Base-by-base conservation (phyloP, 2,329 filamentous ascomycete species). In the Arthrinium puccinioides region DNA sequence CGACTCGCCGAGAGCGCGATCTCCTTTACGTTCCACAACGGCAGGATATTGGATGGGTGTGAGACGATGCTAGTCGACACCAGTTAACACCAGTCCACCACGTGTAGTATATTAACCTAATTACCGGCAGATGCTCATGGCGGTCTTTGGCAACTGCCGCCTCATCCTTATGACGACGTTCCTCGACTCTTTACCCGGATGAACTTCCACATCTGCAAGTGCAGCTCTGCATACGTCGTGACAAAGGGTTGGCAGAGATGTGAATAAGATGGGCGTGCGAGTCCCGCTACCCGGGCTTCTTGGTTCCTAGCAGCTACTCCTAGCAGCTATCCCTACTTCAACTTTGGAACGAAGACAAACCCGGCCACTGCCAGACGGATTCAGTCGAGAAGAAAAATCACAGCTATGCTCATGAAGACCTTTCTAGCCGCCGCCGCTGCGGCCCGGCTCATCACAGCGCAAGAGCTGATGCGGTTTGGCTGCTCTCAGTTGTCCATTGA, bases 391-490 rank as follows among this genome's bases (percentile, higher is more conserved):
- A n/a, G n/a, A n/a, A n/a, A n/a, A n/a, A 5, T 32, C 20, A 23
- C 16, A 46, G 28, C 40, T 16, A 58, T 59, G 56, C 41, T 49
- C 40, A 38, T 53, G 36, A 58, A 56, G 46, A 40, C 47, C 24
- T 43, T 57, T 32, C 46, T 50, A 29, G 52, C 50, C 2, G 45
- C 49, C 41, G 53, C 51, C 44, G 53, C 44, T 15, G 18, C 48
- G 40, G 33, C 24, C 3, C 50, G 50, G 40, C 41, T 51, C 34
- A 46, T 41, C 30, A 44, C 52, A 21, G 56, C 55, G 14, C 57
- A 59, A 43, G 55, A 57, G 44, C 51, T 60, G 47, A 59, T 60
- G 52, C 56, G 57, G 27, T 60, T 59, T 38, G 55, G 53, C 21
- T 60, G 57, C 49, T 57, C 55, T 7, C 55, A 57, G 47, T 53